Conservation (phyloP, 345 rosid species). For the Durio zibethinus region DNA sequence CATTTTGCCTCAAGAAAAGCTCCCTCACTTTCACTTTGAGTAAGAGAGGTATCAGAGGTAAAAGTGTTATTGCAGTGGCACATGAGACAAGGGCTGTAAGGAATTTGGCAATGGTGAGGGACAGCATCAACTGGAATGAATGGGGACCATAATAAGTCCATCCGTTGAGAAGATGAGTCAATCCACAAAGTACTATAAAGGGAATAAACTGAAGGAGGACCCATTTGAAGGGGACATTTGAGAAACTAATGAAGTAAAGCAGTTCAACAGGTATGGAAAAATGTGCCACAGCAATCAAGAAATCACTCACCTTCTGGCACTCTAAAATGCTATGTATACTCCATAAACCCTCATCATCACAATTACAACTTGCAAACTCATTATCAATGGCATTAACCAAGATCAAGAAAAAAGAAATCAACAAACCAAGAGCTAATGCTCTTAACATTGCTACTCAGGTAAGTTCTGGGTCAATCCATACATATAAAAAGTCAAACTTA, state of each 20-base stretch:
- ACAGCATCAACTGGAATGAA: constrained; percentile 73
- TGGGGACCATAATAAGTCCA: constrained; percentile 92
- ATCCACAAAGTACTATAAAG: constrained; percentile 91
- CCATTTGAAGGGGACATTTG: constrained; percentile 96
- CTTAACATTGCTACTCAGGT: constrained; percentile 57
- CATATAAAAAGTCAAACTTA: background rate
- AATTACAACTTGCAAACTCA: constrained; percentile 60
- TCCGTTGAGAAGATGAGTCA: constrained; percentile 81
- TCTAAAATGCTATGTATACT: constrained; percentile 64
- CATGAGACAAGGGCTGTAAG: constrained; percentile 89
- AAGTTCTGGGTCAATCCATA: constrained; percentile 24
- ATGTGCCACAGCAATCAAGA: constrained; percentile 82
- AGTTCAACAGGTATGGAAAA: constrained; percentile 93
- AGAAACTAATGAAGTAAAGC: constrained; percentile 85
- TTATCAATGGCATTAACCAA: constrained; percentile 48
- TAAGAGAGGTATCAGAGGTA: constrained; percentile 81
- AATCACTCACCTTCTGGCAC: constrained; percentile 89
- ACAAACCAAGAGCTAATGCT: constrained; percentile 50
- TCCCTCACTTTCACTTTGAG: constrained; percentile 90
- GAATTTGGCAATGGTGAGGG: constrained; percentile 74
- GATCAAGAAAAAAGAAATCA: constrained; percentile 38
- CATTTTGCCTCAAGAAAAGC: constrained; percentile 83
- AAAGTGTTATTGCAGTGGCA: constrained; percentile 81
- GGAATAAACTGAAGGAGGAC: constrained; percentile 81
- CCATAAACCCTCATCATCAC: constrained; percentile 85